A percentile compares a stretch with the other conserved stretches of the same genome.
Conservation (phyloP, 768 basidiomycete species). For the Trametes cubensis region DNA sequence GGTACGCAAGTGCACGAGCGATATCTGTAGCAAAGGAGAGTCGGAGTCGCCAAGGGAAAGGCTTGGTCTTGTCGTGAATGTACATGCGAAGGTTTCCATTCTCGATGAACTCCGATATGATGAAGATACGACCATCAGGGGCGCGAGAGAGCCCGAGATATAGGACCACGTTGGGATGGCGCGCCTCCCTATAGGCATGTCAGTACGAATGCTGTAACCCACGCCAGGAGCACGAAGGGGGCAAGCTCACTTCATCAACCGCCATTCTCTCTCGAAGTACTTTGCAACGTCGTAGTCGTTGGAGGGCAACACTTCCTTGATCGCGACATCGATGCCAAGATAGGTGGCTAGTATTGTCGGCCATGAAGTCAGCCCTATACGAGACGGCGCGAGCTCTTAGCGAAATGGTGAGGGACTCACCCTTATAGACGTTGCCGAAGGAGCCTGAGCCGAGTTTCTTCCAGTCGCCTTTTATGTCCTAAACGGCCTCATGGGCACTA, state of each 20-base stretch:
- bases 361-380: constrained; percentile 14
- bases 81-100: constrained; percentile 89
- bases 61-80: constrained; percentile 81
- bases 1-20: constrained; percentile 92
- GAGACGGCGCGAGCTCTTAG: background rate
- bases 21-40: constrained; percentile 96
- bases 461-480: constrained; percentile 90
- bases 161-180: constrained; percentile 91
- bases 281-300: constrained; percentile 93
- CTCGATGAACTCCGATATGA: constrained; percentile 94
- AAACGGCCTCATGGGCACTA: constrained; percentile 14
- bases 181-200: constrained; percentile 60
- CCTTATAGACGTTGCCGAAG: constrained; percentile 92
- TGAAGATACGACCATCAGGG: constrained; percentile 87
- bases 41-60: constrained; percentile 92
- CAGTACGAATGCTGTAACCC: constrained; percentile 2
- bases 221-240: constrained; percentile 4
- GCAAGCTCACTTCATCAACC: constrained; percentile 81
- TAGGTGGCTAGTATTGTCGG: constrained; percentile 62
- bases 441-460: constrained; percentile 90
- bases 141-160: constrained; percentile 89
- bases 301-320: constrained; percentile 94
- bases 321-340: constrained; percentile 93
- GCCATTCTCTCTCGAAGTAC: constrained; percentile 99
- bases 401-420: constrained; percentile 41